Base-by-base conservation (phyloP, 495 filamentous ascomycete genomes). In the Daldinia caldariorum region DNA sequence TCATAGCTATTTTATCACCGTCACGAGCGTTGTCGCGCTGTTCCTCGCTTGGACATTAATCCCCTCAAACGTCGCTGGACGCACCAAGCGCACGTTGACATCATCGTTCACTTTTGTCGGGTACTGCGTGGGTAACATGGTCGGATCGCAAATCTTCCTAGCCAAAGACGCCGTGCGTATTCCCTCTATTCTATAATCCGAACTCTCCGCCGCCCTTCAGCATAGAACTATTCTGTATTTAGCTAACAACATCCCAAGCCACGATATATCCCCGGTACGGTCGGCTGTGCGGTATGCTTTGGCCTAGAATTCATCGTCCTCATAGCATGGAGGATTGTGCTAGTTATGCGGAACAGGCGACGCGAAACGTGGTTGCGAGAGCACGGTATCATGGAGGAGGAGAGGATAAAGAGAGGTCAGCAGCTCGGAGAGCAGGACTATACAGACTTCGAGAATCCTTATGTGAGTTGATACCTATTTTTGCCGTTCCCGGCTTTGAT, bases 101-200 rank as follows among this genome's bases (percentile, higher is more conserved):
- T 78, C 76, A 26, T 78, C 82, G 0, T 74, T 84, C 29, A 75
- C 84, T 1, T 79, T 84, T 12, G 80, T 81, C 12, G 80, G 71
- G 0, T 86, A 86, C 71, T 82, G 81, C 43, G 76, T 87, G 12
- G 84, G 84, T 0, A 88, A 88, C 51, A 88, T 88, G 69, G 83
- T 88, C n/a, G 86, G 86, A 0, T 86, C 86, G 10, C 84, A 85
- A 63, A 88, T 86, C 0, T 88, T 88, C 69, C 80, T 82, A 50
- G 79, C 80, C 0, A 80, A 80, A 32, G 79, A 84, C 63, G 84
- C 84, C 9, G 65, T 69, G 56, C 18, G 70, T 73, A 20, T 51
- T 68, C 67, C 31, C 79, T 38, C 58, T 79, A 35, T 31, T 43
- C 37, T 39, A 10, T 10, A 13, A 9, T 1, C 4, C 7, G 22